Conservation (phyloP, 306 rosid species). For the Quercus rubra region DNA sequence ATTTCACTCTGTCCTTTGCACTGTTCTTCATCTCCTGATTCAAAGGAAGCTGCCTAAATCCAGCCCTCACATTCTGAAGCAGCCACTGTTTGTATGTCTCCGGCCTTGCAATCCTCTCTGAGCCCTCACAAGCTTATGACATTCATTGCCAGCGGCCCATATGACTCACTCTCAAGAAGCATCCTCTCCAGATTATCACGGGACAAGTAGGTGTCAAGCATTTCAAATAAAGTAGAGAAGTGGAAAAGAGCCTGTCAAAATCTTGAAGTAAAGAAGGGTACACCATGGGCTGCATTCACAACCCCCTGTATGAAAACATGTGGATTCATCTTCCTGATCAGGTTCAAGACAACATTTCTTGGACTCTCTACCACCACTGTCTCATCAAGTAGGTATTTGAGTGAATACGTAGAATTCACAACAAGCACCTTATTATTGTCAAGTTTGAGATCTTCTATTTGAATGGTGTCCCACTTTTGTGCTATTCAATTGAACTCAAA, state of each 20-base stretch:
- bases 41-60: constrained; percentile 37
- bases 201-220: constrained; percentile 26
- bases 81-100: constrained; percentile 39
- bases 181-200: constrained; percentile 30
- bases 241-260: constrained; percentile 42
- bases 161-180: constrained; percentile 30
- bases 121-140: constrained; percentile 39
- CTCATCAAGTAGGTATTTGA: constrained; percentile 34
- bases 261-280: constrained; percentile 32
- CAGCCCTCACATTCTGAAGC: constrained; percentile 26
- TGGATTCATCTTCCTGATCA: constrained; percentile 32
- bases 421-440: constrained; percentile 26
- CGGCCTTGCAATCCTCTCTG: constrained; percentile 38
- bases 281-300: constrained; percentile 31
- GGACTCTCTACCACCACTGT: constrained; percentile 34
- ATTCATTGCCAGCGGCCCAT: constrained; percentile 33
- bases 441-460: constrained; percentile 37
- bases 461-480: constrained; percentile 39
- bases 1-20: constrained; percentile 22
- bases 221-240: constrained; percentile 34
- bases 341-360: constrained; percentile 27
- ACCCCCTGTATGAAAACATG: constrained; percentile 23
- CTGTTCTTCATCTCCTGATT: constrained; percentile 21
- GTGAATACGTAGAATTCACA: constrained; percentile 21
- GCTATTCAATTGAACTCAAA: constrained; percentile 39